phyloP scores from a whole-genome alignment of 1,139 yeast genomes.

The Kodamaea suecica region DNA sequence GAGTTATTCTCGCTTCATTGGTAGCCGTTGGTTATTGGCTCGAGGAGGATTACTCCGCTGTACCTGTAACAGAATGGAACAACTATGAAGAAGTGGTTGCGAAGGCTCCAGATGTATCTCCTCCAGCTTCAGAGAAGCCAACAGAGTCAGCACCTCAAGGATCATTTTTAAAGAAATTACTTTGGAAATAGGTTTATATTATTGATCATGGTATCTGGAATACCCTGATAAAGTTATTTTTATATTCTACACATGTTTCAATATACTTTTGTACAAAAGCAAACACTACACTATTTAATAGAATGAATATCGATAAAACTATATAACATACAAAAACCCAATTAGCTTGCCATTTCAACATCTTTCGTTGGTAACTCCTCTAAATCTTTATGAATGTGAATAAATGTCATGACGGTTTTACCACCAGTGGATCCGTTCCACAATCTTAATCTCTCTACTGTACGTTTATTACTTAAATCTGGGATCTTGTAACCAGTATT shows the following conservation, averaged over 20 bases:
- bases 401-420: slow-evolving; percentile 56
- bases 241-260: too few relatives aligned
- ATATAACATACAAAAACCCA: too few relatives aligned
- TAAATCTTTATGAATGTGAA: slow-evolving; percentile 34
- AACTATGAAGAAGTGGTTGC: too few relatives aligned
- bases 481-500: slow-evolving; percentile 73
- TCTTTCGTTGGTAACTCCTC: slow-evolving; percentile 27
- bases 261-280: background rate
- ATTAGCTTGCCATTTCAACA: slow-evolving; percentile 18
- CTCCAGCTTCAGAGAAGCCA: too few relatives aligned
- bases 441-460: slow-evolving; percentile 54
- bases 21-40: slow-evolving; percentile 26
- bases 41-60: slow-evolving; percentile 9
- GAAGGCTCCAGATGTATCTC: too few relatives aligned
- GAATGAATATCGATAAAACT: background rate
- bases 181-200: too few relatives aligned
- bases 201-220: too few relatives aligned
- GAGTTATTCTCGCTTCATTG: slow-evolving; percentile 30
- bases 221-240: too few relatives aligned
- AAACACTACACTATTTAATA: background rate
- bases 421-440: slow-evolving; percentile 90
- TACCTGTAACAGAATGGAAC: background rate
- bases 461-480: slow-evolving; percentile 58
- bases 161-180: too few relatives aligned
- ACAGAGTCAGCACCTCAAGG: too few relatives aligned